Evolutionary conservation across 2,329 filamentous ascomycete species (phyloP), one percentile per base, ranked within the genome.

Genomic region (Blastomyces gilchristii): DNA sequence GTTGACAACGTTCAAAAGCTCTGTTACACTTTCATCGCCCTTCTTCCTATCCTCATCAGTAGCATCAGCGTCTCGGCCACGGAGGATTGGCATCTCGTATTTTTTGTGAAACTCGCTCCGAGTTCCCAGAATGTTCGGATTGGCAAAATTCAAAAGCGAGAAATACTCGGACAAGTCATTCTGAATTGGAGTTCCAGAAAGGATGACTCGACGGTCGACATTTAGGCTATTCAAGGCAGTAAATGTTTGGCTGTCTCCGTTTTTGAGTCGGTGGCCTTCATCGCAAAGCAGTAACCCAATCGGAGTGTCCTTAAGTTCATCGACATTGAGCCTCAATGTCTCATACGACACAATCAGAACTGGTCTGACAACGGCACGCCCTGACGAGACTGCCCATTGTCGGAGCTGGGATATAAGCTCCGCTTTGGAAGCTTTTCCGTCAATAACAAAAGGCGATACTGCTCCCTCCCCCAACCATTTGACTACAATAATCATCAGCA

Each of bases 131-230:
- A 97, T 84, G 68, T 90, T 89, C 0, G 94, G 94, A 69, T 99
- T 99, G 37, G 94, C 94, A 71, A 99, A 99, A 74, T 93, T 96
- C 64, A 97, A 89, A 11, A 99, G 82, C 2, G 94, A 87, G 71
- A 97, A 99, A 75, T 99, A 99, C 73, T 99, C 94, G 0, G 93
- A 95, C n/a, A 99, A 78, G 73, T 99, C 94, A 70, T 99, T 99
- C 71, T 99, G 94, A 64, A 99, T 99, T 0, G 94, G 94, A 0
- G 94, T 99, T 64, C 94, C 94, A 0, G 94, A 97, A 18, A 99
- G 81, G 68, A 99, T 99, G 54, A 99, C 93, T 34, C 94, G 86
- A 63, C 92, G 85, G 52, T 88, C 88, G 37, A 99, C 94, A 70
- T 97, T 95, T 18, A 99, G 81, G 65, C 85, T 88, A 71, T 96